Evolutionary conservation across 345 rosid genomes (phyloP), one percentile per base, ranked within the genome.

Genomic region (Salix viminalis): DNA sequence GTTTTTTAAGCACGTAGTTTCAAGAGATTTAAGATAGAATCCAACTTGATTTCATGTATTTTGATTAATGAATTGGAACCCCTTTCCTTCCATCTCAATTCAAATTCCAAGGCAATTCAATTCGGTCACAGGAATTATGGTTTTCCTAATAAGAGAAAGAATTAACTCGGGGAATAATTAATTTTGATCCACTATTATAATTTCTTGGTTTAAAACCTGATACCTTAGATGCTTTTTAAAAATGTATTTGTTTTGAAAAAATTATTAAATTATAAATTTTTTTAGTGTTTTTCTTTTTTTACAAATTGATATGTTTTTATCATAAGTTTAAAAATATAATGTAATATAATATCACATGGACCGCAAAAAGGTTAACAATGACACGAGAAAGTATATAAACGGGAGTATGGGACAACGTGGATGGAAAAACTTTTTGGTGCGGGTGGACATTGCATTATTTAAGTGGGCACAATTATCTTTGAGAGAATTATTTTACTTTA

Each of bases 401-500:
- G 61, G 65, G 28, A 5, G 54, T 41, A 52, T 23, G 16, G 24
- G 74, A 72, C 52, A 58, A 19, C 60, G 56, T 50, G 32, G 67
- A 52, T 65, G 15, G 68, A 76, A 70, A 24, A n/a, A 5, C 2
- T 23, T 75, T 24, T 16, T 3, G 0, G 44, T 19, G 44, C 8
- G 37, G 19, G 48, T 15, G 34, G 69, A 62, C 28, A 19, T 19
- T 32, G 7, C 65, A 73, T 9, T 56, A n/a, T n/a, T 56, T n/a
- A 3, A 12, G 11, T 7, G 62, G 28, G 62, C 14, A 68, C 39
- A 28, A 19, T 67, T 37, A 56, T 41, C 23, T 60, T 61, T 41
- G 67, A 4, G 30, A 32, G 50, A 69, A 77, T 76, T 76, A 69
- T 76, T 73, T 56, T 36, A 70, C 79, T 77, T 79, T 66, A n/a